Conservation (phyloP, 306 rosid species). For the Oemleria cerasiformis region DNA sequence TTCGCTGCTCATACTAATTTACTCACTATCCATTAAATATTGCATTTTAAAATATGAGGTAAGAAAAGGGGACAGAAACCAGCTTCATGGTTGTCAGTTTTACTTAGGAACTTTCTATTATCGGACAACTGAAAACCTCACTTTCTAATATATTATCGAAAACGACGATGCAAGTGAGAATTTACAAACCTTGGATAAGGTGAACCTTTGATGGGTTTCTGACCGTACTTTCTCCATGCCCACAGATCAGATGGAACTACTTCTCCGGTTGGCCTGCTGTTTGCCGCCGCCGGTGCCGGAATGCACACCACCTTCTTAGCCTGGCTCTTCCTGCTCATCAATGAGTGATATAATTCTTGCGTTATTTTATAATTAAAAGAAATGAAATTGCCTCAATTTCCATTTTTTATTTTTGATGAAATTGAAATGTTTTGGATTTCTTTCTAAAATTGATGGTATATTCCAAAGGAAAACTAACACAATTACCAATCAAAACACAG, state of each 20-base stretch:
- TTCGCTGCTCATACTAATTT: not conserved
- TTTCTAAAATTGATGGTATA: not conserved
- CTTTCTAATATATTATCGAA: not conserved
- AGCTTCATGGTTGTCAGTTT: constrained; percentile 18
- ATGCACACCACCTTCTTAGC: constrained; percentile 86
- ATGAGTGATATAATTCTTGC: not conserved
- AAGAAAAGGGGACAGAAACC: constrained; percentile 7
- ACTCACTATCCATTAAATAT: not conserved
- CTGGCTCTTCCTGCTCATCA: constrained; percentile 62
- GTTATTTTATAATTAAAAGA: not conserved
- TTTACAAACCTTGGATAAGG: constrained; percentile 80
- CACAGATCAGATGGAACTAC: constrained; percentile 97
- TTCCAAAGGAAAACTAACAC: not conserved
- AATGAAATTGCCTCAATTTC: not conserved
- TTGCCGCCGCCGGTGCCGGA: constrained; percentile 91
- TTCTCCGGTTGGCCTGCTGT: constrained; percentile 86
- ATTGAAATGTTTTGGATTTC: not conserved
- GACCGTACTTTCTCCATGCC: constrained; percentile 99
- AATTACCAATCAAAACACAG: not conserved
- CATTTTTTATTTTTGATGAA: not conserved
- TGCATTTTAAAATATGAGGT: not conserved
- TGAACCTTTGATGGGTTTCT: constrained; percentile 97
- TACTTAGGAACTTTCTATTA: constrained; percentile 19
- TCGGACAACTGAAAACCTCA: not conserved
- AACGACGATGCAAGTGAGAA: not conserved